Percentiles rank a stretch among this genome's conserved stretches.
Conservation (phyloP, 306 rosid genomes). For the Canavalia gladiata region DNA sequence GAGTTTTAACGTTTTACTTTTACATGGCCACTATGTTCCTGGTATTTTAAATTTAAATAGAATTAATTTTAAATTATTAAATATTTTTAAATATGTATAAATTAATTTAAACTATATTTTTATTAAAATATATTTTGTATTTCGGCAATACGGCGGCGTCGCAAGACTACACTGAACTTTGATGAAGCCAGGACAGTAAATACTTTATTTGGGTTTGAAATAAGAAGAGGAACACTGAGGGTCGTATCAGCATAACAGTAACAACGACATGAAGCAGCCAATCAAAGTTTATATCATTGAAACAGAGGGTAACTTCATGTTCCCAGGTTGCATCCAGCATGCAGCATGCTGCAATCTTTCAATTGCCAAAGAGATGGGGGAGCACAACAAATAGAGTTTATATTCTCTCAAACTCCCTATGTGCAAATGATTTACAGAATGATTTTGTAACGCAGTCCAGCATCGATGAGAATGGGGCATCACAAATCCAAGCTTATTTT, state of each 20-base stretch:
- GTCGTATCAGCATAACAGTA: not conserved
- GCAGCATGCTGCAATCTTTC: not conserved
- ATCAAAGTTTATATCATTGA: not conserved
- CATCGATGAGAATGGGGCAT: conserved; percentile 7
- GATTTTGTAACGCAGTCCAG: conserved; percentile 17
- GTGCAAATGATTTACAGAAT: conserved; percentile 43
- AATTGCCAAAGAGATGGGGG: conserved; percentile 3
- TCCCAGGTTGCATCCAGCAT: not conserved
- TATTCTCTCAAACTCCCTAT: conserved; percentile 5
- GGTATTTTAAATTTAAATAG: too few relatives aligned
- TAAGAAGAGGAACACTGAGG: not conserved
- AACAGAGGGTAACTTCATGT: not conserved
- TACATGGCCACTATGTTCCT: not conserved
- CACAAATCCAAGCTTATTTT: conserved; percentile 42
- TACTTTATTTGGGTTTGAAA: conserved; percentile 1
- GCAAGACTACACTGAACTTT: not conserved
- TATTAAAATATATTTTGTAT: too few relatives aligned
- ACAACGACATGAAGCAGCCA: not conserved
- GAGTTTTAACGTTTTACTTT: not conserved
- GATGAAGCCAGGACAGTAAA: not conserved
- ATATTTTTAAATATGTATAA: too few relatives aligned
- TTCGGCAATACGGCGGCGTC: not conserved
- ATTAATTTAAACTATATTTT: too few relatives aligned
- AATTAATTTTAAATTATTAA: too few relatives aligned
- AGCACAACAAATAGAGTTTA: conserved; percentile 3